Percentiles rank a stretch among this genome's conserved stretches.
phyloP scores from a whole-genome alignment of 129 eudicot species.

The Chrysanthemum makinoi region DNA sequence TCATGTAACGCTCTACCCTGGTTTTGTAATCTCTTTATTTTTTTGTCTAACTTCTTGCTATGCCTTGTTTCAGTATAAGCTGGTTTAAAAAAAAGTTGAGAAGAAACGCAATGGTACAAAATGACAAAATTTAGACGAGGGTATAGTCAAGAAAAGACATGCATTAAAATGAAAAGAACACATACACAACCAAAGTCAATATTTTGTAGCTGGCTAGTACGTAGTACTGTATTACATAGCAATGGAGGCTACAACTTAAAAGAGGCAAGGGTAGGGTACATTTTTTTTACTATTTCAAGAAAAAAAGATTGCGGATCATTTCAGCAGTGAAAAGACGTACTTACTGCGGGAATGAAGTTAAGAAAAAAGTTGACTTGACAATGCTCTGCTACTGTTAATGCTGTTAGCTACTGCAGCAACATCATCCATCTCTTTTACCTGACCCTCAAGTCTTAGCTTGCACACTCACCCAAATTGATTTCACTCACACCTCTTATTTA shows the following conservation, averaged over 20 bases:
- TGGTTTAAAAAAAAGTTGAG: too few relatives aligned
- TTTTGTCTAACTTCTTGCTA: too few relatives aligned
- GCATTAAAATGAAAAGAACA: too few relatives aligned
- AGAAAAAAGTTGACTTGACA: constrained; percentile 22
- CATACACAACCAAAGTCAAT: too few relatives aligned
- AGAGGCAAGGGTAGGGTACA: not conserved
- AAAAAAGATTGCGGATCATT: not conserved
- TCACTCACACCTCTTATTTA: not conserved
- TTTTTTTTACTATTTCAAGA: constrained; percentile 20
- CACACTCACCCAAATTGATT: constrained; percentile 26
- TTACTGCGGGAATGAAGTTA: constrained; percentile 15
- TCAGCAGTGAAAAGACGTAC: constrained; percentile 26
- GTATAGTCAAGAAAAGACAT: too few relatives aligned
- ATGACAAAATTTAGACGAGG: too few relatives aligned
- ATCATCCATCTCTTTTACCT: constrained; percentile 11
- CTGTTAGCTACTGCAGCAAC: constrained; percentile 3
- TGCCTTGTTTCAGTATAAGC: too few relatives aligned
- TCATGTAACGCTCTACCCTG: too few relatives aligned
- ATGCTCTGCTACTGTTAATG: not conserved
- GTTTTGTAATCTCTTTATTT: too few relatives aligned
- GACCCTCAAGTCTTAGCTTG: not conserved
- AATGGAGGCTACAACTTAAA: constrained; percentile 3
- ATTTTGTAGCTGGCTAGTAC: not conserved
- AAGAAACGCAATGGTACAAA: too few relatives aligned
- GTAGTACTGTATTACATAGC: not conserved